Evolutionary conservation across 495 filamentous ascomycete genomes (phyloP).

Genomic region (Lindgomyces ingoldianus): DNA sequence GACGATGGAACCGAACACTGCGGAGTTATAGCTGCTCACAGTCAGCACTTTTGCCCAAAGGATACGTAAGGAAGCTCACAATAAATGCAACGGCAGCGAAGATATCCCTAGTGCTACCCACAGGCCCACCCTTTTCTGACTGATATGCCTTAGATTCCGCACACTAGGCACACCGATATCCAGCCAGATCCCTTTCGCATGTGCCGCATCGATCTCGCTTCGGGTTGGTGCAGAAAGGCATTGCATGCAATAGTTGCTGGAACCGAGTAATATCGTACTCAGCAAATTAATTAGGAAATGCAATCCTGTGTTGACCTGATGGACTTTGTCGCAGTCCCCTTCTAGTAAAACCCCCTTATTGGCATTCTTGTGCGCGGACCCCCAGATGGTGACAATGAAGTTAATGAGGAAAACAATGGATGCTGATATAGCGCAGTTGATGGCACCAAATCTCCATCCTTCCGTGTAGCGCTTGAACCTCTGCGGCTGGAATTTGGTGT

Average conservation of each 20-base stretch:
- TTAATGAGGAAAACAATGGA: slow-evolving; percentile 14
- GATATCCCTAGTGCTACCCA: slow-evolving; percentile 9
- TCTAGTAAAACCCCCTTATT: neutral
- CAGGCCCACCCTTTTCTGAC: neutral
- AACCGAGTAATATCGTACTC: slow-evolving; percentile 20
- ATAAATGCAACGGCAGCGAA: slow-evolving; percentile 26
- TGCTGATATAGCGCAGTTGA: slow-evolving; percentile 1
- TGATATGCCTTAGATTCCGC: slow-evolving; percentile 4
- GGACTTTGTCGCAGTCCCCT: slow-evolving; percentile 5
- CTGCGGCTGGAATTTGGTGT: neutral
- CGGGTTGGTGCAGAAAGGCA: slow-evolving; percentile 17
- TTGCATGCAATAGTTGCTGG: slow-evolving; percentile 31
- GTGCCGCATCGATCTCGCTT: slow-evolving; percentile 12
- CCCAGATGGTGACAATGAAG: slow-evolving; percentile 8
- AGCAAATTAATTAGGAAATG: slow-evolving; percentile 29
- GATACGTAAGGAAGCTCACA: slow-evolving; percentile 3
- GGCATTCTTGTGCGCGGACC: neutral
- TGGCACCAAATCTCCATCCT: slow-evolving; percentile 14
- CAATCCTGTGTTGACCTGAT: neutral
- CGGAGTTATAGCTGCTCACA: slow-evolving; percentile 35
- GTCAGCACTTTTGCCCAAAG: neutral
- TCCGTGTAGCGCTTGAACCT: neutral
- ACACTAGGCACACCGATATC: slow-evolving; percentile 27
- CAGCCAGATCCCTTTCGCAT: slow-evolving; percentile 12
- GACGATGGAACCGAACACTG: slow-evolving; percentile 37